Conservation (phyloP, 441 rosid species). For the Rhodomyrtus psidioides region DNA sequence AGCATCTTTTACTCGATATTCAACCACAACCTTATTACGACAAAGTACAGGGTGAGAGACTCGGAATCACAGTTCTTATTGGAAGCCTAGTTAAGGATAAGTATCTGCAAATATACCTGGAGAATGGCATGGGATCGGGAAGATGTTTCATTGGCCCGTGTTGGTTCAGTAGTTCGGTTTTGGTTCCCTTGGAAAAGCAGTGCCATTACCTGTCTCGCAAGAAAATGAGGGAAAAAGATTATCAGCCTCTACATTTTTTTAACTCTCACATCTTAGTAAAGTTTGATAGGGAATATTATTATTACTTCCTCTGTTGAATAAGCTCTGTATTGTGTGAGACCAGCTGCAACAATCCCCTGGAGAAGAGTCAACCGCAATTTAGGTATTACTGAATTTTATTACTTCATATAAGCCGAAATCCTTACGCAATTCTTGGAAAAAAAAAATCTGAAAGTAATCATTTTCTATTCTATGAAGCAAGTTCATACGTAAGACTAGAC, state of each 20-base stretch:
- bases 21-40: slow-evolving; percentile 53
- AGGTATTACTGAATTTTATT: background rate
- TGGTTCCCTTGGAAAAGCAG: slow-evolving; percentile 89
- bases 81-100: background rate
- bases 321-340: slow-evolving; percentile 90
- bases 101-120: slow-evolving; percentile 36
- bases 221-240: background rate
- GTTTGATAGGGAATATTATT: background rate
- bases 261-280: background rate
- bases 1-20: slow-evolving; percentile 60
- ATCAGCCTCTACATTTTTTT: background rate
- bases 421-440: background rate
- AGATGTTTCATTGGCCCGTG: slow-evolving; percentile 88
- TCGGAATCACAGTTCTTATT: background rate
- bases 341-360: slow-evolving; percentile 89
- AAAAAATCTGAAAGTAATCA: background rate
- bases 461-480: background rate
- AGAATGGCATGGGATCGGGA: slow-evolving; percentile 94
- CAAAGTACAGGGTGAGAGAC: background rate
- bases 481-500: background rate
- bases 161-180: slow-evolving; percentile 92
- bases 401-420: background rate
- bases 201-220: slow-evolving; percentile 63
- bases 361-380: background rate
- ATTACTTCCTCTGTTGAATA: slow-evolving; percentile 88